Base-by-base conservation (phyloP, 1,139 yeast species). In the Candida pseudocylindracea region DNA sequence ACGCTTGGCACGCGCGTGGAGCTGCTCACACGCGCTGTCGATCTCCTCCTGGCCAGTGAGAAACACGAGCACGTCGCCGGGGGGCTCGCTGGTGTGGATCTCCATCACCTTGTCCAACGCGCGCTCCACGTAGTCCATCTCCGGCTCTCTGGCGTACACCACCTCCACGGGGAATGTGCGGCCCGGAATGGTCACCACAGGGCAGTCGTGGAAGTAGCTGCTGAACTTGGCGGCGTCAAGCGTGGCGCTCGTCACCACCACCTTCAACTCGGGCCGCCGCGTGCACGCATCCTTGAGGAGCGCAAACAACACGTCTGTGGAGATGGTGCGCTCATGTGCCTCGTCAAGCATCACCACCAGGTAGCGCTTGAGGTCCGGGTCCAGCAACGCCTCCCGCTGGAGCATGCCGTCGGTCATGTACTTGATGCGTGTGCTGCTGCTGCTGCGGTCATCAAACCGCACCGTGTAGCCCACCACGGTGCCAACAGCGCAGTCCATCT, bases 361-460 rank as follows among this genome's bases (percentile, higher is more conserved):
- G 46, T 85, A 83, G 38, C 58, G 66, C 20, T 63, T 59, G 74
- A 83, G 63, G 26, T 57, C 53, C 0, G 91, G 81, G 46, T 85
- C 95, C 28, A 61, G 48, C 32, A 83, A 54, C 0, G 91, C 85
- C 45, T 83, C 95, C 39, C 81, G 57, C 49, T 79, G 81, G 27
- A 83, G 60, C 81, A 83, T 79, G 57, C 96, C 96, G 52, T 83
- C 96, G 0, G 96, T 83, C 68, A 73, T 66, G 47, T 76, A 80
- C 46, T 74, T 74, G 39, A 79, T 67, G 35, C 57, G 48, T 0
- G 92, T 79, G 8, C 45, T 45, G 1, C 57, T 49, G 15, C 68
- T 55, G 0, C 80, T 63, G 32, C 51, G 60, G 38, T 72, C 76
- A 33, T 72, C 79, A 45, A 73, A 73, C 36, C 80, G 57, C 29